Evolutionary conservation across 768 basidiomycete species (phyloP), one percentile per base, ranked within the genome.

Genomic region (Leucogyrophana mollusca): DNA sequence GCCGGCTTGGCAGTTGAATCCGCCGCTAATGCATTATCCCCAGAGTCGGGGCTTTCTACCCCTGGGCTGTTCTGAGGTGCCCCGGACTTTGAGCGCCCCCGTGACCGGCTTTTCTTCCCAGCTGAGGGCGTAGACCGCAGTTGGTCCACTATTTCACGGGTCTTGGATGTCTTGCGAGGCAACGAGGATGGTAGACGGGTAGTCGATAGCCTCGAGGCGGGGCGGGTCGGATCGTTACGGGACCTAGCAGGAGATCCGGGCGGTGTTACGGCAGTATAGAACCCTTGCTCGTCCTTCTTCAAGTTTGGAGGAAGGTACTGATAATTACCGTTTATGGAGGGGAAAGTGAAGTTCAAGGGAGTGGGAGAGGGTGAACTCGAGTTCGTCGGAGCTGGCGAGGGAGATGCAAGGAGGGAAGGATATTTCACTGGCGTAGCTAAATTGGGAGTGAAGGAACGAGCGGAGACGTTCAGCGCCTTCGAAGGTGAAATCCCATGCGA

Each of bases 71-170:
- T 30, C 27, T 30, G 27, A 30, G 27, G 27, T 30, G 13, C 7
- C 27, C 27, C 13, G 27, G 44, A 45, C 49, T 53, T 55, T 21
- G 51, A 34, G 11, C 45, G 54, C 32, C 54, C 40, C 9, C 60
- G 57, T 17, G 56, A 53, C 3, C 35, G n/a, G 21, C 39, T 38
- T 25, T 45, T 45, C 36, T 40, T 41, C 14, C 7, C 18, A 9
- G 21, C 2, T 10, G 56, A 42, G 13, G 55, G 46, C 36, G 64
- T 59, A 6, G 72, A 77, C 43, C 79, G 73, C 33, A 83, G 59
- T 27, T 72, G 70, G 51, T 83, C 81, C 23, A 83, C 77, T 34
- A 83, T 77, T 51, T 78, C 75, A 10, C 82, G 72, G 16, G 82
- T 83, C 55, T 74, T 76, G 17, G 81, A 83, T 24, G 69, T 57